A percentile compares a stretch with the other conserved stretches of the same genome.
These are phyloP conservation scores for Bombardia bombarda DNA, from an alignment of 495 filamentous ascomycete species.

Conservation along the genomic window DNA sequence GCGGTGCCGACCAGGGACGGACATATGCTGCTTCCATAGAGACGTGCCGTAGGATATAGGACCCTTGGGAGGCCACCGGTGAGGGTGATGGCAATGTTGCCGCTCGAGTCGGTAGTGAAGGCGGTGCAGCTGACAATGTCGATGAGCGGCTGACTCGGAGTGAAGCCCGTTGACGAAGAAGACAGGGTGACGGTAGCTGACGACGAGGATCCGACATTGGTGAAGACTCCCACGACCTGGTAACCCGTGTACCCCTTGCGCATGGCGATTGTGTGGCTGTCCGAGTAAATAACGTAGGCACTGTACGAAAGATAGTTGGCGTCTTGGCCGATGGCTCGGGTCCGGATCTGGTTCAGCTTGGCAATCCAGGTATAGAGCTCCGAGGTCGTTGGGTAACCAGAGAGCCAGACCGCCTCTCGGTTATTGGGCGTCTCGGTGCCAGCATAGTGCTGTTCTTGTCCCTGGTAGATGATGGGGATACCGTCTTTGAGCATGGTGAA, in stretches of 20 bases:
- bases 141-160: conserved; percentile 26
- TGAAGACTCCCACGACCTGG: conserved; percentile 53
- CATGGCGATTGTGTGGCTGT: conserved; percentile 50
- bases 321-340: conserved; percentile 42
- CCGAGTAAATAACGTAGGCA: conserved; percentile 49
- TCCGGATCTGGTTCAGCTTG: conserved; percentile 47
- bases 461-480: conserved; percentile 39
- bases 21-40: conserved; percentile 34
- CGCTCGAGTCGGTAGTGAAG: conserved; percentile 35
- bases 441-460: conserved; percentile 65
- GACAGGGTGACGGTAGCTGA: conserved; percentile 40
- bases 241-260: conserved; percentile 51
- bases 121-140: conserved; percentile 45
- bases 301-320: conserved; percentile 43
- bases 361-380: conserved; percentile 55
- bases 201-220: conserved; percentile 47
- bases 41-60: conserved; percentile 30
- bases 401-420: conserved; percentile 69
- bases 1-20: conserved; percentile 7
- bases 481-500: conserved; percentile 63
- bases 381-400: conserved; percentile 49
- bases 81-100: conserved; percentile 38
- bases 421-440: conserved; percentile 54
- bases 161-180: conserved; percentile 31
- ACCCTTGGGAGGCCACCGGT: conserved; percentile 43